Evolutionary conservation across 1,284 basidiomycete species (phyloP), one percentile per base, ranked within the genome.

Genomic region (Peniophora sp.): DNA sequence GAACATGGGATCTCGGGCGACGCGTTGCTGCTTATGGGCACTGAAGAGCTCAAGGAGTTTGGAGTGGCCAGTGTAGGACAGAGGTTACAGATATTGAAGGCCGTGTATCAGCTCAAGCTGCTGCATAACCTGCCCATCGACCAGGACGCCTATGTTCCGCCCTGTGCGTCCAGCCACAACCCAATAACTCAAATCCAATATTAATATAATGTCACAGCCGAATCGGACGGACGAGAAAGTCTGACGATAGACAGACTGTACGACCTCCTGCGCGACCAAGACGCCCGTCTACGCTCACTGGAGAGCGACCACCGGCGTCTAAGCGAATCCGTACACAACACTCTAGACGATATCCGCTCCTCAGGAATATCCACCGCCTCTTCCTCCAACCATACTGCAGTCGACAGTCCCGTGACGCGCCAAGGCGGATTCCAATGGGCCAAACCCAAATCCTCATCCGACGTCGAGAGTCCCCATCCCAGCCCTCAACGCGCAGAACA

Each of bases 1-100:
- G 94, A 94, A 65, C 89, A 97, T 67, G 85, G 83, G 56, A 90
- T 97, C 58, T 86, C 87, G 5, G 94, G 94, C 50, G 92, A 96
- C 58, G 83, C 92, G 2, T 75, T 97, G 16, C 82, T 86, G 54
- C 74, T 89, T 59, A 76, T 97, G 43, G 89, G 93, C 65, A 78
- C 83, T 46, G 89, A 93, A 43, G 69, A 81, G 2, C 78, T 97
- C 56, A 91, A 89, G 66, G 85, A 89, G 50, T 72, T 97, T 52
- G 94, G 94, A 5, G 80, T 97, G 45, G 63, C 79, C 19, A 90
- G 86, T 35, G 80, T 97, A 56, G 93, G 94, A 8, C 92, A 96
- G 68, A 75, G 94, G 46, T 70, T 97, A 20, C 76, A 87, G 32
- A 91, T 97, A 55, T 79, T 97, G 61, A 92, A 92, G 66, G 84